Percentiles rank a stretch among this genome's conserved stretches.
These are phyloP conservation scores for Russula lepida DNA, from an alignment of 768 basidiomycete species.

Conservation along the genomic window DNA sequence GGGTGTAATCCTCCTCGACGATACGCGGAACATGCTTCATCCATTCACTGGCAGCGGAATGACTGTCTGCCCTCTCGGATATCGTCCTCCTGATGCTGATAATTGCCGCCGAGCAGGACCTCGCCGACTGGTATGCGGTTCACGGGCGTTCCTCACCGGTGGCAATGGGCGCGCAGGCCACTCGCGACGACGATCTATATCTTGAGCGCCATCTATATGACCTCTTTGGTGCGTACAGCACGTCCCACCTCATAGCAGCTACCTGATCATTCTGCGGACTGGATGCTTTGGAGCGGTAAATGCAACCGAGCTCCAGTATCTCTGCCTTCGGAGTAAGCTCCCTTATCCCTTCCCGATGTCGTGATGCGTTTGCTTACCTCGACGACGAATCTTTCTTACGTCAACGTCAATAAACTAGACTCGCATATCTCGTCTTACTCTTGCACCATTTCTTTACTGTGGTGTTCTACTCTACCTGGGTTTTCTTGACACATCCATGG, in stretches of 20 bases:
- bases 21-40: constrained; percentile 99
- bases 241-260: background rate
- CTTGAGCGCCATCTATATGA: constrained; percentile 86
- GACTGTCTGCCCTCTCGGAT: constrained; percentile 90
- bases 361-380: background rate
- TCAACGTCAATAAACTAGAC: constrained; percentile 35
- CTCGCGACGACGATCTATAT: constrained; percentile 86
- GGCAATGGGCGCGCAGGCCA: constrained; percentile 85
- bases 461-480: constrained; percentile 90
- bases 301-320: constrained; percentile 84
- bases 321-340: constrained; percentile 72
- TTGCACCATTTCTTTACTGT: constrained; percentile 92
- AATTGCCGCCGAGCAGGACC: constrained; percentile 38
- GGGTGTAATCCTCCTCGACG: constrained; percentile 81
- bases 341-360: background rate
- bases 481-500: constrained; percentile 65
- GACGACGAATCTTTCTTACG: background rate
- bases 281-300: constrained; percentile 94
- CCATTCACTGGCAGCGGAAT: constrained; percentile 97
- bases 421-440: constrained; percentile 70
- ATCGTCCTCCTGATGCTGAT: constrained; percentile 64
- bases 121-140: constrained; percentile 46
- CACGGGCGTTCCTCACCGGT: constrained; percentile 46
- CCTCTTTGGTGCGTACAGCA: constrained; percentile 72
- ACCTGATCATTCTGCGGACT: constrained; percentile 52